phyloP scores from a whole-genome alignment of 2,329 filamentous ascomycete genomes.

The Calonectria henricotiae region DNA sequence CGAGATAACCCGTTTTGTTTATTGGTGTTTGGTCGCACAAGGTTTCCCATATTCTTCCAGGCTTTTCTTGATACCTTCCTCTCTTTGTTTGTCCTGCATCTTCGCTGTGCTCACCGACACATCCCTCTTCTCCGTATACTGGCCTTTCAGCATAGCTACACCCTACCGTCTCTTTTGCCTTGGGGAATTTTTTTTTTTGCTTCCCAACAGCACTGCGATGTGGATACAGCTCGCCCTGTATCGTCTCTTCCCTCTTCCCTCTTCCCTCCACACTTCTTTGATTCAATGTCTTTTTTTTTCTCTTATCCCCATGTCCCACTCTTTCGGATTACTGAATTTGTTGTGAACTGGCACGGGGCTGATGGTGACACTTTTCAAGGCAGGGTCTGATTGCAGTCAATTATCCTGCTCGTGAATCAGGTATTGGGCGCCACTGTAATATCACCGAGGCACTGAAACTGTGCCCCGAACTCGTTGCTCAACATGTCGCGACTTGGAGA shows the following conservation, averaged over 20 bases:
- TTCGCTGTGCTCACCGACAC: background rate
- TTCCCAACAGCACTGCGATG: background rate
- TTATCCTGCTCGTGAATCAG: slow-evolving; percentile 88
- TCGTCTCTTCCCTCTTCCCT: too few relatives aligned
- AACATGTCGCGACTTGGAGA: slow-evolving; percentile 96
- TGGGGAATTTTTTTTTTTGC: background rate
- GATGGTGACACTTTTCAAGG: slow-evolving; percentile 63
- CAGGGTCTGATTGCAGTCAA: slow-evolving; percentile 96
- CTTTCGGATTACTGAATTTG: background rate
- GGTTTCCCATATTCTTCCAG: slow-evolving; percentile 1
- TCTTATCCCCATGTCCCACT: slow-evolving; percentile 7
- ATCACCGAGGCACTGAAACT: slow-evolving; percentile 87
- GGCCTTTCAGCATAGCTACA: slow-evolving; percentile 11
- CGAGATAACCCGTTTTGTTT: slow-evolving; percentile 9
- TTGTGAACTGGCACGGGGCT: background rate
- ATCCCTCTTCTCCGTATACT: background rate
- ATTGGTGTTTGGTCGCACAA: slow-evolving; percentile 10
- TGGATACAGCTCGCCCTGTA: background rate
- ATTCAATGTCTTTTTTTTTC: background rate
- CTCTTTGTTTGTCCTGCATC: slow-evolving; percentile 5
- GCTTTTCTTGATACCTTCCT: slow-evolving; percentile 3
- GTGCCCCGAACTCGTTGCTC: slow-evolving; percentile 87
- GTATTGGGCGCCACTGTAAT: slow-evolving; percentile 85
- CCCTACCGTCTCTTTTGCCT: background rate
- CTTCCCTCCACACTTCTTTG: background rate